A percentile compares a stretch with the other conserved stretches of the same genome.
Evolutionary conservation across 1,284 basidiomycete genomes (phyloP).

Genomic region (Boletellus sp.): DNA sequence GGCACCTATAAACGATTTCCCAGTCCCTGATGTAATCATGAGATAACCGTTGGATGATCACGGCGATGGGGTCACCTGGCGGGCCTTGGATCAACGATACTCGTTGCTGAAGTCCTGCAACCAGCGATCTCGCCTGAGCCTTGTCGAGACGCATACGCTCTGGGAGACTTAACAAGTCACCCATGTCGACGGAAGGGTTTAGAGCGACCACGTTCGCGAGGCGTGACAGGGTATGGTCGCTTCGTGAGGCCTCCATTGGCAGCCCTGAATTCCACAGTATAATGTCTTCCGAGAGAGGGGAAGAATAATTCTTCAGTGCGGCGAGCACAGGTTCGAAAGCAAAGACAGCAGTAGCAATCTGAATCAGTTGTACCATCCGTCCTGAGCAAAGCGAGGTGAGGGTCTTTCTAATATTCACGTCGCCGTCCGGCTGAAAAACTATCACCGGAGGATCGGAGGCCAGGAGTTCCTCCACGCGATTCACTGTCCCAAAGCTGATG

Average conservation of each 20-base stretch:
- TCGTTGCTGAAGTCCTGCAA: conserved; percentile 46
- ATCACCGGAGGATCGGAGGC: conserved; percentile 45
- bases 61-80: conserved; percentile 42
- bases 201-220: conserved; percentile 33
- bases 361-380: conserved; percentile 43
- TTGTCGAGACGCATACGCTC: conserved; percentile 45
- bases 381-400: conserved; percentile 38
- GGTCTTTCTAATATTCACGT: conserved; percentile 33
- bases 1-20: conserved; percentile 35
- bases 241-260: neutral
- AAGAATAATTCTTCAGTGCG: conserved; percentile 40
- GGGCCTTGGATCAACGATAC: conserved; percentile 65
- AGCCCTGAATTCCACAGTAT: conserved; percentile 43
- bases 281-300: conserved; percentile 45
- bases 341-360: conserved; percentile 55
- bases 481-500: conserved; percentile 50
- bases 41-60: neutral
- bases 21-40: conserved; percentile 47
- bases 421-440: conserved; percentile 49
- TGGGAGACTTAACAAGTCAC: conserved; percentile 31
- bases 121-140: conserved; percentile 47
- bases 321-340: conserved; percentile 58
- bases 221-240: conserved; percentile 22
- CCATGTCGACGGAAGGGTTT: conserved; percentile 39
- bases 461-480: conserved; percentile 52